phyloP scores from a whole-genome alignment of 2,329 filamentous ascomycete species.

The Fusarium xyrophilum region DNA sequence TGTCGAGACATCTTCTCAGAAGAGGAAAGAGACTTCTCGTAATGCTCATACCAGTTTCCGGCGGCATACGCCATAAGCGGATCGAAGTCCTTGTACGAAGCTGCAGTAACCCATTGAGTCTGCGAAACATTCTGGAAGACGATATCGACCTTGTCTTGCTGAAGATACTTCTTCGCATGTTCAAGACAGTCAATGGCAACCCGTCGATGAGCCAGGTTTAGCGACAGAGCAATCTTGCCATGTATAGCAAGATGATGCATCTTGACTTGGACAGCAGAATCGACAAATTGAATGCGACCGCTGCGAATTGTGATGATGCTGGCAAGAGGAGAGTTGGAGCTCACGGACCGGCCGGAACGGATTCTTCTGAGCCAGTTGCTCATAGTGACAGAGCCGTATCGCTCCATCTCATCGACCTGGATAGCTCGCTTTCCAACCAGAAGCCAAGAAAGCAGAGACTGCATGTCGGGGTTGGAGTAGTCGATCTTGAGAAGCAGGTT shows the following conservation, averaged over 20 bases:
- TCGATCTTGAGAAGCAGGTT: not conserved
- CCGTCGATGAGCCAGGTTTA: not conserved
- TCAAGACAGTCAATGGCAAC: not conserved
- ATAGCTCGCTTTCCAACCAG: not conserved
- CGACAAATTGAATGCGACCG: not conserved
- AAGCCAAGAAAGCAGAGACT: not conserved
- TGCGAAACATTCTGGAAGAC: not conserved
- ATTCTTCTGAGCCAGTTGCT: constrained; percentile 2
- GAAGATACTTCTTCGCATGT: not conserved
- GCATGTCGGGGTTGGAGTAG: not conserved
- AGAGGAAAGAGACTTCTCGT: not conserved
- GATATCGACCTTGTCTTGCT: not conserved
- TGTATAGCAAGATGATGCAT: not conserved
- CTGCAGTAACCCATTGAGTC: not conserved
- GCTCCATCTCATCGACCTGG: not conserved
- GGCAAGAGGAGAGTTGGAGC: not conserved
- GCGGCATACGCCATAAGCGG: not conserved
- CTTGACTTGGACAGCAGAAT: not conserved
- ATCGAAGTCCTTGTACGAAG: not conserved
- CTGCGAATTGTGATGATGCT: not conserved
- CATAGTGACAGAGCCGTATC: not conserved
- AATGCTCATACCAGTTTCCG: not conserved
- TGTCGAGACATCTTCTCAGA: not conserved
- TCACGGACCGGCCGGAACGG: not conserved
- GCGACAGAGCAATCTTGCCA: not conserved